Conservation (phyloP, 257 asterid species). For the Przewalskia tangutica region DNA sequence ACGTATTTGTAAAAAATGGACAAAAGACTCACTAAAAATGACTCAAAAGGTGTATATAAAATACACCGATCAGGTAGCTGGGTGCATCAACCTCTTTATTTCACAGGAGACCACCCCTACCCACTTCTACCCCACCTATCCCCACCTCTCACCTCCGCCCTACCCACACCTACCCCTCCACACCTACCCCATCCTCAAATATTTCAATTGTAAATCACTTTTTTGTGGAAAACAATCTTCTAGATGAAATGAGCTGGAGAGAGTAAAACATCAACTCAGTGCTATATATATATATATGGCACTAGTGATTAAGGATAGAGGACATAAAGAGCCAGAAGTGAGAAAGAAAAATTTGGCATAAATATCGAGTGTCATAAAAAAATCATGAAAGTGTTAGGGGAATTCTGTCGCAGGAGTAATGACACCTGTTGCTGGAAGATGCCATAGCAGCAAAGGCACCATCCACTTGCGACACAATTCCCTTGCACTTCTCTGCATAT, state of each 20-base stretch:
- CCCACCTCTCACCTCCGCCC: no score
- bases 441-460: not conserved
- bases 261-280: not conserved
- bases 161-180: no score
- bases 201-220: no score
- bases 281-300: not conserved
- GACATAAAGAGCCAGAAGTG: not conserved
- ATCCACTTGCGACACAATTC: not conserved
- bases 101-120: no score
- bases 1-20: no score
- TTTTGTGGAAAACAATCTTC: not conserved
- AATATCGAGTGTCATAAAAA: not conserved
- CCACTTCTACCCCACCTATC: no score
- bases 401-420: not conserved
- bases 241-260: not conserved
- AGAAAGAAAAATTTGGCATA: not conserved
- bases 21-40: no score
- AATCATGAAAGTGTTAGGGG: not conserved
- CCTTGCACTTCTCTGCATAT: not conserved
- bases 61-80: no score
- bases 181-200: no score
- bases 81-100: no score
- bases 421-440: not conserved
- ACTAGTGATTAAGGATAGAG: not conserved
- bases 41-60: no score